A percentile compares a stretch with the other conserved stretches of the same genome.
Conservation (phyloP, 1,139 yeast genomes). For the Saccharomyces hybrid region DNA sequence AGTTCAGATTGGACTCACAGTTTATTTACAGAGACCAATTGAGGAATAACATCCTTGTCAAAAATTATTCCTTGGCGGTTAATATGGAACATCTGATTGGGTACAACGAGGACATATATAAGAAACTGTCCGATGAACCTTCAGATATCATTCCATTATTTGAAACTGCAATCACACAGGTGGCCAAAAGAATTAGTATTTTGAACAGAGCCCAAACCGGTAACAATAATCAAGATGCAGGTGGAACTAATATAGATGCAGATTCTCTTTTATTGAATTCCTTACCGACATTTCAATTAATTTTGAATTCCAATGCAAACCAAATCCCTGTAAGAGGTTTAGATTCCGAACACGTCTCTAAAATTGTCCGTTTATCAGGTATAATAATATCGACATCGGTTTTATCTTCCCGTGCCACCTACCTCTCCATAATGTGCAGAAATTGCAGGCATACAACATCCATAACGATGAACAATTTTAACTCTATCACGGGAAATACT, state of each 20-base stretch:
- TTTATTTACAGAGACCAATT: conserved; percentile 89
- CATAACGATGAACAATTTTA: conserved; percentile 46
- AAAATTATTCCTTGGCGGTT: conserved; percentile 65
- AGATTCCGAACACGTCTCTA: conserved; percentile 82
- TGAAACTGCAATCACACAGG: conserved; percentile 83
- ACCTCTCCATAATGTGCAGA: conserved; percentile 78
- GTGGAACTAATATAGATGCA: no score
- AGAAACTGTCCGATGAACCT: conserved; percentile 78
- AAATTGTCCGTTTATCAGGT: conserved; percentile 86
- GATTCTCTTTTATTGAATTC: conserved; percentile 38
- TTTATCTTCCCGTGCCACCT: conserved; percentile 79
- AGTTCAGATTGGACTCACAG: conserved; percentile 74
- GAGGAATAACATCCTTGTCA: conserved; percentile 75
- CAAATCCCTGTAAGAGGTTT: conserved; percentile 71
- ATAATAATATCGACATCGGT: conserved; percentile 90
- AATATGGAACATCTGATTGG: conserved; percentile 81
- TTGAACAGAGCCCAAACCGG: conserved; percentile 45
- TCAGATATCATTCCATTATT: conserved; percentile 82
- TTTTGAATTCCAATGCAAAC: conserved; percentile 66
- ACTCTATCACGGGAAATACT: conserved; percentile 63
- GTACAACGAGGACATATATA: conserved; percentile 83
- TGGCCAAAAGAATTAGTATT: conserved; percentile 70
- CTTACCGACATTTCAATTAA: conserved; percentile 79
- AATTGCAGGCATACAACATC: conserved; percentile 80
- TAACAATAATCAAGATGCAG: conserved; percentile 13